phyloP scores from a whole-genome alignment of 2,329 filamentous ascomycete genomes.

The Cadophora gregata region DNA sequence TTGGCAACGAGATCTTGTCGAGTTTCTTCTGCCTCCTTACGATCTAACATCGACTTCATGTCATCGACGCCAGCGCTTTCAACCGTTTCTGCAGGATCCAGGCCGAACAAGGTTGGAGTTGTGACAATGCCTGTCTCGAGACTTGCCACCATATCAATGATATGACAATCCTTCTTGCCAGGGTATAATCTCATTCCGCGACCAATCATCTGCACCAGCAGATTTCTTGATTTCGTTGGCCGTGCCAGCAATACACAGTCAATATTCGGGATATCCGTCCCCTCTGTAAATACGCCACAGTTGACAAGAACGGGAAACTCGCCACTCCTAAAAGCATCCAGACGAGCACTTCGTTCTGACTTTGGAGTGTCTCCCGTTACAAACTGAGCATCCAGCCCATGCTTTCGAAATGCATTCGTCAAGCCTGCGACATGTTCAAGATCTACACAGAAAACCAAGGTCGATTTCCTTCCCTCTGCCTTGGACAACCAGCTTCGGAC shows the following conservation, averaged over 20 bases:
- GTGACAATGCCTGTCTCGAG: slow-evolving; percentile 85
- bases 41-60: slow-evolving; percentile 60
- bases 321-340: slow-evolving; percentile 77
- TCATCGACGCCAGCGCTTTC: slow-evolving; percentile 67
- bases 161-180: slow-evolving; percentile 86
- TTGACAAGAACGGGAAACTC: slow-evolving; percentile 90
- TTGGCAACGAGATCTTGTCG: slow-evolving; percentile 22
- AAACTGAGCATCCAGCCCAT: slow-evolving; percentile 82
- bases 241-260: slow-evolving; percentile 89
- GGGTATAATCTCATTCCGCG: slow-evolving; percentile 84
- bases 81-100: slow-evolving; percentile 82
- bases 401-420: slow-evolving; percentile 74
- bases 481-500: slow-evolving; percentile 86
- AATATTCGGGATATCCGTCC: slow-evolving; percentile 96
- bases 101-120: slow-evolving; percentile 88
- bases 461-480: slow-evolving; percentile 76
- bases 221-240: slow-evolving; percentile 89
- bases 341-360: slow-evolving; percentile 68
- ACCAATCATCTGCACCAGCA: slow-evolving; percentile 97
- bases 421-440: slow-evolving; percentile 79
- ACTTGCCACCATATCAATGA: slow-evolving; percentile 94
- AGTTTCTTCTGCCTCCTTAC: slow-evolving; percentile 52
- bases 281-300: slow-evolving; percentile 95
- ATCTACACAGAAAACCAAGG: slow-evolving; percentile 93
- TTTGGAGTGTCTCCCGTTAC: slow-evolving; percentile 84